Conservation (phyloP, 345 rosid genomes). For the Camelina neglecta region DNA sequence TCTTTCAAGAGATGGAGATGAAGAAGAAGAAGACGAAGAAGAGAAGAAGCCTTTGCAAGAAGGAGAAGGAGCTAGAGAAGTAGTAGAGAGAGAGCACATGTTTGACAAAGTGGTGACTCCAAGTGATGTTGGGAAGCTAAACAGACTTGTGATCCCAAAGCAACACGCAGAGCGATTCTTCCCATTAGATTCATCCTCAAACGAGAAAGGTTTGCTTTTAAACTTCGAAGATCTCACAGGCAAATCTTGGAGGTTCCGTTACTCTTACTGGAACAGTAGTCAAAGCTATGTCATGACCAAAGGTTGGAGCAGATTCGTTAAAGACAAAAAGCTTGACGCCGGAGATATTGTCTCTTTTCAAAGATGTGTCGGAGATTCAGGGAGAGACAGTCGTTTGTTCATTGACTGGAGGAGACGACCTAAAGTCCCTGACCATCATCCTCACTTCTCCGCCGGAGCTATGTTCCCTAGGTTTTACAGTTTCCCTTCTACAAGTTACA, state of each 20-base stretch:
- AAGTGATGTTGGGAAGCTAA: conserved; percentile 82
- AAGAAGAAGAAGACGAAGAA: conserved; percentile 30
- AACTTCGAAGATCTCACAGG: conserved; percentile 86
- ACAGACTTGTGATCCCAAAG: conserved; percentile 81
- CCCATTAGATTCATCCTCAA: conserved; percentile 61
- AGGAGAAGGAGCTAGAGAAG: conserved; percentile 49
- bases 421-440: conserved; percentile 49
- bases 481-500: conserved; percentile 47
- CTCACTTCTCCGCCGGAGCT: conserved; percentile 50
- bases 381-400: conserved; percentile 58
- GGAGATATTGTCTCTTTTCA: conserved; percentile 92
- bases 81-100: conserved; percentile 67
- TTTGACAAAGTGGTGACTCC: conserved; percentile 88
- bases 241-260: conserved; percentile 82
- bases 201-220: conserved; percentile 76
- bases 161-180: conserved; percentile 84
- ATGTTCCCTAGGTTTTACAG: conserved; percentile 68
- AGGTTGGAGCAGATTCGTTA: conserved; percentile 96
- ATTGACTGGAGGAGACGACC: conserved; percentile 88
- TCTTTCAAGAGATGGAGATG: conserved; percentile 48
- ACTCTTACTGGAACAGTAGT: conserved; percentile 96
- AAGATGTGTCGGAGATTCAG: conserved; percentile 68
- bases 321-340: conserved; percentile 92
- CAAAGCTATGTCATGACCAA: conserved; percentile 98
- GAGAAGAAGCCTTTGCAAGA: conserved; percentile 25